Evolutionary conservation across 1,139 yeast genomes (phyloP).

Genomic region (Hansenula sp.): DNA sequence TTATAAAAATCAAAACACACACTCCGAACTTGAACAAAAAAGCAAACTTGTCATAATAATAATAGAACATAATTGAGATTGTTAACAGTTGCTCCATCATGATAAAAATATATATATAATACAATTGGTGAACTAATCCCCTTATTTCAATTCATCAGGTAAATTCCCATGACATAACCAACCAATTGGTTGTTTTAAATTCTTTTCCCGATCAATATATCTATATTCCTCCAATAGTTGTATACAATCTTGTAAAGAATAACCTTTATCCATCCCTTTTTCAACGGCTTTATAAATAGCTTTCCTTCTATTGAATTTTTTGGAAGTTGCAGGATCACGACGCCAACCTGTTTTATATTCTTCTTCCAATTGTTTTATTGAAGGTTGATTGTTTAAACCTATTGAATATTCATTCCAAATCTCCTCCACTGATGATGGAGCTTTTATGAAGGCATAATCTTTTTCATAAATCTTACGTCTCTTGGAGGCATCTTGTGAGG

Average conservation of each 20-base stretch:
- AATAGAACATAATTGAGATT: no score
- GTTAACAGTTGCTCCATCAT: no score
- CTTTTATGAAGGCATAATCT: constrained; percentile 32
- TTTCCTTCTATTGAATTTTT: constrained; percentile 35
- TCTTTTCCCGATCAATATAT: constrained; percentile 27
- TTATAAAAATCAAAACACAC: no score
- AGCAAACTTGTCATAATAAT: no score
- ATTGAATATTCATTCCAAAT: constrained; percentile 37
- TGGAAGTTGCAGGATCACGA: constrained; percentile 35
- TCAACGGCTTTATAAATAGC: constrained; percentile 37
- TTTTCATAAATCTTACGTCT: constrained; percentile 28
- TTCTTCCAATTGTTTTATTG: constrained; percentile 32
- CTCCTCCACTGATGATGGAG: constrained; percentile 35
- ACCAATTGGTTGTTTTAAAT: constrained; percentile 35
- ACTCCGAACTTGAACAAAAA: no score
- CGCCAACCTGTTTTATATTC: constrained; percentile 38
- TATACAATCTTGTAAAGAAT: constrained; percentile 29
- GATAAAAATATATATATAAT: no score
- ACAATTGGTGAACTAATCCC: no score
- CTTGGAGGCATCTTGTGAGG: constrained; percentile 10
- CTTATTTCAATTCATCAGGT: constrained; percentile 17
- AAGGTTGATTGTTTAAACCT: constrained; percentile 34
- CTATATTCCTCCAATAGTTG: constrained; percentile 32
- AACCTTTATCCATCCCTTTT: constrained; percentile 31
- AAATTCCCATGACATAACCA: constrained; percentile 34